Evolutionary conservation across 129 eudicot species (phyloP).

Genomic region (Centella asiatica): DNA sequence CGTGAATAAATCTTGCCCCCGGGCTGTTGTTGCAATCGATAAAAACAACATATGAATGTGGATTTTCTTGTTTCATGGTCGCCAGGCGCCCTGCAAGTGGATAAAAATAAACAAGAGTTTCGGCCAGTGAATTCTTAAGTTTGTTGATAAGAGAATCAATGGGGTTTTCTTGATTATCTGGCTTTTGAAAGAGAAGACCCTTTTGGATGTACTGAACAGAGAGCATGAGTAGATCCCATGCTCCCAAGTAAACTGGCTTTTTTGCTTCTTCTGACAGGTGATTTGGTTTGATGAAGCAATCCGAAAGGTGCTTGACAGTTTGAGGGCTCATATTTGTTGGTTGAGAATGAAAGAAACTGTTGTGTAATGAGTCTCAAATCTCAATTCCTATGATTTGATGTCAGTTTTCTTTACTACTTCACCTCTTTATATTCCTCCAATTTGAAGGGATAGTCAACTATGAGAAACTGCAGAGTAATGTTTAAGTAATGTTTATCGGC

Average conservation of each 20-base stretch:
- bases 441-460: too few species aligned
- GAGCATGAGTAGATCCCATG: conserved; percentile 47
- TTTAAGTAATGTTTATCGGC: too few species aligned
- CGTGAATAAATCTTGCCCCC: conserved; percentile 53
- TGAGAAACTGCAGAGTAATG: too few species aligned
- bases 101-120: conserved; percentile 47
- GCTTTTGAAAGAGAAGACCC: conserved; percentile 42
- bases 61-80: conserved; percentile 24
- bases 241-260: conserved; percentile 37
- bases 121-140: conserved; percentile 47
- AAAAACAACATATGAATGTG: conserved; percentile 21
- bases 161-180: conserved; percentile 22
- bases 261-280: conserved; percentile 26
- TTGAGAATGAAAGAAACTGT: not conserved
- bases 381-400: too few species aligned
- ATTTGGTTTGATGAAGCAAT: conserved; percentile 49
- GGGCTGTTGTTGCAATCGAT: conserved; percentile 39
- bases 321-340: conserved; percentile 17
- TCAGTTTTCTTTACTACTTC: too few species aligned
- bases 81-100: conserved; percentile 58
- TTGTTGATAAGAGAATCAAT: conserved; percentile 20
- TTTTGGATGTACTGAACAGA: conserved; percentile 44
- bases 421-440: too few species aligned
- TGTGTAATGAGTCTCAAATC: too few species aligned
- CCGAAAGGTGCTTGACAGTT: conserved; percentile 30